phyloP scores from a whole-genome alignment of 108 stramenopile species.

The Conticribra weissflogii region DNA sequence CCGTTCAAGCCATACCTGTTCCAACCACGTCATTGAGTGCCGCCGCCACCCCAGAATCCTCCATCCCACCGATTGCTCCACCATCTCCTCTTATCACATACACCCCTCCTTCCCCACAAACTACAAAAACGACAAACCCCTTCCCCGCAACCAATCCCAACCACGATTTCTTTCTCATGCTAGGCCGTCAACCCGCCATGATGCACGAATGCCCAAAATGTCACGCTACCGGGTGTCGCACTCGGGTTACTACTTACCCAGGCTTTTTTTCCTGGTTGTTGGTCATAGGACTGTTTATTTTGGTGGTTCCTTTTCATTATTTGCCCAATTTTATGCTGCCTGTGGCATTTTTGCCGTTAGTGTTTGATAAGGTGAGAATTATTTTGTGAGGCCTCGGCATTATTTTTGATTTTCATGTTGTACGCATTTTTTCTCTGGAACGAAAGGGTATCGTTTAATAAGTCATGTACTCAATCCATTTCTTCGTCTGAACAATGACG shows the following conservation, averaged over 20 bases:
- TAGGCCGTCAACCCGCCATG: conserved; percentile 17
- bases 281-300: conserved; percentile 16
- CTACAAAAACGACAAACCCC: not conserved
- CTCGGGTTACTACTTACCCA: conserved; percentile 18
- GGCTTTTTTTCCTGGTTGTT: conserved; percentile 16
- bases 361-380: conserved; percentile 20
- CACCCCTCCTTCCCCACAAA: not conserved
- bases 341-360: conserved; percentile 12
- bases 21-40: no score
- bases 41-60: not conserved
- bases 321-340: conserved; percentile 19
- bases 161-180: conserved; percentile 12
- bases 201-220: conserved; percentile 23
- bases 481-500: no score
- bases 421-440: not conserved
- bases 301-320: conserved; percentile 5
- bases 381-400: not conserved
- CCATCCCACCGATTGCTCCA: not conserved
- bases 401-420: not conserved
- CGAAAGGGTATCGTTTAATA: no score
- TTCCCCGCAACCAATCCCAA: conserved; percentile 2
- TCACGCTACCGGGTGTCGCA: conserved; percentile 5
- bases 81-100: not conserved
- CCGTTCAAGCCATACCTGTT: conserved; percentile 9
- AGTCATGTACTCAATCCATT: no score